Conservation (phyloP, 768 basidiomycete species). For the Rhizopogon vesiculosus region DNA sequence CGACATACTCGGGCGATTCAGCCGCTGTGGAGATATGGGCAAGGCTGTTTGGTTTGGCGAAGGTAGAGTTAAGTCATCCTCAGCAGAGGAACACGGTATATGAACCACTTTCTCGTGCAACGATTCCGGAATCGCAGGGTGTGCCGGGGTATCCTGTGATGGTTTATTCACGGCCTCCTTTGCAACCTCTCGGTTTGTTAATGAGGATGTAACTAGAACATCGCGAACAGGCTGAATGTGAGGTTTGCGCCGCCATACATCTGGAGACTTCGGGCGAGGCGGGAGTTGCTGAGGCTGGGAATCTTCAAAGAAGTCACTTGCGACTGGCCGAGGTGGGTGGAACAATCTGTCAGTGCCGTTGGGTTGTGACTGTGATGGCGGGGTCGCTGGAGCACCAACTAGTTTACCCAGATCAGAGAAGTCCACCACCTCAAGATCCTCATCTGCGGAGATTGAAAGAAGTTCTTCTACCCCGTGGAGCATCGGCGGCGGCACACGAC, state of each 20-base stretch:
- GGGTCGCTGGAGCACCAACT: constrained; percentile 33
- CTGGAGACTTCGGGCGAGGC: constrained; percentile 31
- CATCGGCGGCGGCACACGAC: constrained; percentile 28
- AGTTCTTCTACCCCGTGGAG: constrained; percentile 30
- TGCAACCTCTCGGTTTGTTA: background rate
- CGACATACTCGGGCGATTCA: constrained; percentile 11
- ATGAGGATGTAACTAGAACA: background rate
- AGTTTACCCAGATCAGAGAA: constrained; percentile 75
- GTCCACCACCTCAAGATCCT: constrained; percentile 75
- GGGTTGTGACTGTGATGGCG: constrained; percentile 15
- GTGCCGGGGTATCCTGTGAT: background rate
- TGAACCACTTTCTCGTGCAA: background rate
- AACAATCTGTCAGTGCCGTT: constrained; percentile 13
- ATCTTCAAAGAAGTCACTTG: constrained; percentile 75
- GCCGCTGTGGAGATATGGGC: constrained; percentile 16
- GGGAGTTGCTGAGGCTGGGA: constrained; percentile 5
- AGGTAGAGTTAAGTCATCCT: constrained; percentile 5
- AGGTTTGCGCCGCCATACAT: constrained; percentile 40
- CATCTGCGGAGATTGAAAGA: constrained; percentile 43
- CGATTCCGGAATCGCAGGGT: background rate
- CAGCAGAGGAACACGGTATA: constrained; percentile 9
- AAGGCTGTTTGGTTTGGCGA: constrained; percentile 13
- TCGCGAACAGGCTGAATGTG: background rate
- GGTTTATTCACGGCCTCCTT: background rate
- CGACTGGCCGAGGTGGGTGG: constrained; percentile 45